These are phyloP conservation scores for Aspergillus sclerotioniger DNA, from an alignment of 495 filamentous ascomycete species.

Conservation along the genomic window DNA sequence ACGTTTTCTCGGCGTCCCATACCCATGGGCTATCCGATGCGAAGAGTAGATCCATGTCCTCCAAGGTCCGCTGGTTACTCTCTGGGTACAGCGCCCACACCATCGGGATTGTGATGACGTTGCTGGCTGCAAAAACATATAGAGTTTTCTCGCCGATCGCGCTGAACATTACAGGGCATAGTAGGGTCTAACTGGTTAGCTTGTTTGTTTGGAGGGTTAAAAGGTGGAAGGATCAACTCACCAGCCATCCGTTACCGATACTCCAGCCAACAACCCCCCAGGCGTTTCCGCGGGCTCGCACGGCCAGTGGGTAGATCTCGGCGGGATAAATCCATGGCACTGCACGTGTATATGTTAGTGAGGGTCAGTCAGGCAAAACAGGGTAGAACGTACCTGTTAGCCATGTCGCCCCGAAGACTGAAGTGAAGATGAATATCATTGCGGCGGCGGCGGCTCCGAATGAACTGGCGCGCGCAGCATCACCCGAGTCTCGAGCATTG, in stretches of 20 bases:
- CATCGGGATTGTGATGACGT: slow-evolving; percentile 61
- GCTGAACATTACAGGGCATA: slow-evolving; percentile 64
- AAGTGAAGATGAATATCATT: slow-evolving; percentile 70
- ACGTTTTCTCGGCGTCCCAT: slow-evolving; percentile 64
- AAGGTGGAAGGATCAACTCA: slow-evolving; percentile 20
- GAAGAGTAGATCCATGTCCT: slow-evolving; percentile 69
- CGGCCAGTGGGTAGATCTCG: slow-evolving; percentile 68
- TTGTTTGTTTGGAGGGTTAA: neutral
- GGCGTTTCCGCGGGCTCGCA: slow-evolving; percentile 69
- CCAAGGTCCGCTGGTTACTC: slow-evolving; percentile 64
- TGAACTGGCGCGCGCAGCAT: slow-evolving; percentile 45
- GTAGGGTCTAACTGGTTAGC: slow-evolving; percentile 42
- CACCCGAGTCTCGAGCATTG: slow-evolving; percentile 43
- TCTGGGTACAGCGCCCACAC: slow-evolving; percentile 71
- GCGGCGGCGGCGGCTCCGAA: slow-evolving; percentile 62
- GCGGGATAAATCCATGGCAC: slow-evolving; percentile 71
- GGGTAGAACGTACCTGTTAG: slow-evolving; percentile 40
- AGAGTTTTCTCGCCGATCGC: slow-evolving; percentile 63
- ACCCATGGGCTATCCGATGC: slow-evolving; percentile 57
- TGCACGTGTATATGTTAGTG: neutral
- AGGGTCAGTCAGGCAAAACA: neutral
- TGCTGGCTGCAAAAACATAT: slow-evolving; percentile 64
- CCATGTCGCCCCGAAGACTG: slow-evolving; percentile 70
- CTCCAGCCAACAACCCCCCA: slow-evolving; percentile 74
- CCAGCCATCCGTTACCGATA: slow-evolving; percentile 67